Evolutionary conservation across 2,329 filamentous ascomycete genomes (phyloP), one percentile per base, ranked within the genome.

Genomic region (Exutisphaerella laricina): DNA sequence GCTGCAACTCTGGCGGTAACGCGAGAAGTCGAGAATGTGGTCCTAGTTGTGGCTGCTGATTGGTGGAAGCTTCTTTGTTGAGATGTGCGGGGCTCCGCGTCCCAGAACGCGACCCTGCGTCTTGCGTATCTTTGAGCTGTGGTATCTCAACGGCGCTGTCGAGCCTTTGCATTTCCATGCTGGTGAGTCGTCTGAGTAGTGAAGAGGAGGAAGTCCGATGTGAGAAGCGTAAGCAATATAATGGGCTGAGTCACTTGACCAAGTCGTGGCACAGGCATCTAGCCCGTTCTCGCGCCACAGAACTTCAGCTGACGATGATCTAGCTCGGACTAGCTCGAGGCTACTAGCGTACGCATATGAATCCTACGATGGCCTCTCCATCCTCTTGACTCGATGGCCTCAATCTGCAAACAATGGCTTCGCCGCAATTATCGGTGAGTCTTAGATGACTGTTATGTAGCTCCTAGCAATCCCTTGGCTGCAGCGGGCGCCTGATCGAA

Each of bases 1-100:
- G 39, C 22, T 51, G 50, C 16, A 53, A 39, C 28, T 53, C 50
- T 16, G 39, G 28, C 5, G 48, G 50, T 5, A 53, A 39, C 10
- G 43, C 38, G 9, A 47, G 38, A 14, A 50, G 43, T 22, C 41
- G 18, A 16, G 39, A 38, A 8, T 33, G 23, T 25, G 29, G n/a
- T 4, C 16, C 4, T 20, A 14, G 37, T 18, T 5, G 26, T 31
- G 37, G 25, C n/a, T 30, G 6, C 8, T 37, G 41, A 37, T 5
- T 30, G 23, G 41, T 18, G 14, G 25, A 12, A 21, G 5, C 6
- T 3, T 39, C 12, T 13, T 17, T 5, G n/a, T 17, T 22, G 17
- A 16, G 23, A n/a, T 30, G 18, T 30, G 36, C n/a, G 36, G 36
- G 25, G 23, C 17, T 14, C 14, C 14, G 21, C 20, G n/a, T 12